Conservation (phyloP, 192 early-diverging fungal species). For the Lunasporangiospora selenospora region DNA sequence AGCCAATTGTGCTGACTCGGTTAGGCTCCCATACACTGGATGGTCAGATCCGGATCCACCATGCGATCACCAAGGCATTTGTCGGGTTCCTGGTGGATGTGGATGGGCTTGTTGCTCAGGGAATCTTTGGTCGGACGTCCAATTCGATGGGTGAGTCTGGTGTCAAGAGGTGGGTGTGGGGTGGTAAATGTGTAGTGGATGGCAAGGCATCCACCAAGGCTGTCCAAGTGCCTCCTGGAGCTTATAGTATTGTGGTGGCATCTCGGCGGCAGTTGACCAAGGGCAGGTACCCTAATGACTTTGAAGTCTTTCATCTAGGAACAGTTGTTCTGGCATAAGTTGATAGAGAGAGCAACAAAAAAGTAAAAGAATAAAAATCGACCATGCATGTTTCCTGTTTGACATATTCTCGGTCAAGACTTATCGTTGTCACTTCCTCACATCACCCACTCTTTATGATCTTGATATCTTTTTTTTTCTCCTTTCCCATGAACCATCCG, state of each 20-base stretch:
- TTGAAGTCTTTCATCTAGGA: constrained; percentile 19
- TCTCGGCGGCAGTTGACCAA: constrained; percentile 16
- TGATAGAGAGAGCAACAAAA: too few species aligned
- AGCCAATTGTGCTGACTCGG: constrained; percentile 15
- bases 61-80: background rate
- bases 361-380: too few species aligned
- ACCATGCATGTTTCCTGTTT: too few species aligned
- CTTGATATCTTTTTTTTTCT: too few species aligned
- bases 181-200: background rate
- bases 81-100: constrained; percentile 4
- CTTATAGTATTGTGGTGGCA: constrained; percentile 15
- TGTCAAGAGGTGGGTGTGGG: constrained; percentile 9
- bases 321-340: too few species aligned
- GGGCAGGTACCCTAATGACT: constrained; percentile 27
- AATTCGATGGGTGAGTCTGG: background rate
- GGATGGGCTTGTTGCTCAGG: background rate
- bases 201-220: background rate
- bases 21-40: constrained; percentile 24
- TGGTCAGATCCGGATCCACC: constrained; percentile 16
- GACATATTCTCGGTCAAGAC: too few species aligned
- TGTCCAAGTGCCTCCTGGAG: constrained; percentile 6
- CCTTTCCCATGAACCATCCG: too few species aligned
- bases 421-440: too few species aligned
- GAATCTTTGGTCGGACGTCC: background rate
- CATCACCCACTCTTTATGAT: too few species aligned